A percentile compares a stretch with the other conserved stretches of the same genome.
phyloP scores from a whole-genome alignment of 2,329 filamentous ascomycete genomes.

The Penicillium olsonii region DNA sequence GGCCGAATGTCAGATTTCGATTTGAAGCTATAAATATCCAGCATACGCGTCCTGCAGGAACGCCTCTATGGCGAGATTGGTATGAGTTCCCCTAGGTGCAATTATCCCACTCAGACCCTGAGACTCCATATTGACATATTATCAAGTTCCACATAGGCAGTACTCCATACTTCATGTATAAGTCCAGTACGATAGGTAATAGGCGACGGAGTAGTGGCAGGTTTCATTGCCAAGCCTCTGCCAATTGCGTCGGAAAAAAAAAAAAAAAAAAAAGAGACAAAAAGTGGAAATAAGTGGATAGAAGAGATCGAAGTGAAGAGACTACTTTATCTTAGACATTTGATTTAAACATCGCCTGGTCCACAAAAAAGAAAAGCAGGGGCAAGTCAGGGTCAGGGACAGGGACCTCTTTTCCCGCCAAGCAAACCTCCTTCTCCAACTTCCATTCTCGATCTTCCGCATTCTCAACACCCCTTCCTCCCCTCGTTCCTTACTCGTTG shows the following conservation, averaged over 20 bases:
- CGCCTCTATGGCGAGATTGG: conserved; percentile 7
- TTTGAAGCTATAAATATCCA: background rate
- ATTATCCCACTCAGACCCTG: background rate
- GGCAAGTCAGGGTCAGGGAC: conserved; percentile 6
- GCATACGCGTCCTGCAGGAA: conserved; percentile 24
- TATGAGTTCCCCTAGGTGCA: background rate
- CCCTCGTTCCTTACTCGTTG: conserved; percentile 15
- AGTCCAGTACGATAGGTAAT: too few species aligned
- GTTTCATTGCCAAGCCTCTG: conserved; percentile 15
- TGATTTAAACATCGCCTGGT: background rate
- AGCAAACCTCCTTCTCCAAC: conserved; percentile 13
- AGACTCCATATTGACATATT: background rate
- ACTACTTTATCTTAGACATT: background rate
- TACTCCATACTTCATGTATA: too few species aligned
- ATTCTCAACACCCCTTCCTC: conserved; percentile 7
- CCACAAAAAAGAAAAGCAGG: conserved; percentile 4
- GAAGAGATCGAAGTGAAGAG: background rate
- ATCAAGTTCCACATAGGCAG: too few species aligned
- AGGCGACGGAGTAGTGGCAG: background rate
- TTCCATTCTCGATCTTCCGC: conserved; percentile 9
- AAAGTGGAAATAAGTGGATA: background rate
- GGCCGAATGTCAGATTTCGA: too few species aligned
- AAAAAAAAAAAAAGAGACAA: background rate
- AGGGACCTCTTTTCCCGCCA: conserved; percentile 14
- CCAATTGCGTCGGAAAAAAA: conserved; percentile 18